Base-by-base conservation (phyloP, 2,329 filamentous ascomycete genomes). In the Neofusicoccum laricinum region DNA sequence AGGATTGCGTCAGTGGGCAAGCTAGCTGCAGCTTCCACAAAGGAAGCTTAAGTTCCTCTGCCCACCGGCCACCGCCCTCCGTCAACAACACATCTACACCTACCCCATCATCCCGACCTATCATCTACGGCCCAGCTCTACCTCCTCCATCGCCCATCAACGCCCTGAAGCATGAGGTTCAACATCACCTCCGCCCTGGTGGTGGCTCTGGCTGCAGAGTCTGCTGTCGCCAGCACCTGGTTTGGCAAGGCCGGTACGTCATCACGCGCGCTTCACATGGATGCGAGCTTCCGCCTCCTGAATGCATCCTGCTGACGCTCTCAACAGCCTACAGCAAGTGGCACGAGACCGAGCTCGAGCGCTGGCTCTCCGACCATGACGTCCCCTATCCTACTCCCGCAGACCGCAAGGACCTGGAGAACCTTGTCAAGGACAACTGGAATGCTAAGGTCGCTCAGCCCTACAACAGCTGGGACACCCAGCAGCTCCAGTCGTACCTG, bases 281-380 rank as follows among this genome's bases (percentile, higher is more conserved):
- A 38, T 45, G 51, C 46, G 19, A 32, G 17, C 41, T 34, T 30
- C 19, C 14, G n/a, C 32, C 19, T 8, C 14, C 15, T n/a, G 64
- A 64, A 34, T 51, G 58, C 65, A 66, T 38, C 43, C 41, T 64
- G 50, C 25, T 53, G 30, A 10, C 32, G 19, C 15, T 43, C 14
- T 40, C 40, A 7, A 55, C 73, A 97, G 94, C 90, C 15, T 98
- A 98, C 84, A 97, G 98, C 81, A 97, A 95, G 78, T 99, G 95
- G 95, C 94, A 98, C 73, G 90, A 98, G 83, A 96, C 92, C 21
- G 95, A 99, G 84, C 87, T 99, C 34, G 94, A 99, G 82, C 88
- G 93, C 73, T 99, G 95, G 95, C 88, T 99, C 57, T 91, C 91
- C 34, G 95, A 99, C 76, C 86, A 98, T 80, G 87, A 93, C 76